phyloP scores from a whole-genome alignment of 352 stramenopile genomes.

The Ophiocytium majus region DNA sequence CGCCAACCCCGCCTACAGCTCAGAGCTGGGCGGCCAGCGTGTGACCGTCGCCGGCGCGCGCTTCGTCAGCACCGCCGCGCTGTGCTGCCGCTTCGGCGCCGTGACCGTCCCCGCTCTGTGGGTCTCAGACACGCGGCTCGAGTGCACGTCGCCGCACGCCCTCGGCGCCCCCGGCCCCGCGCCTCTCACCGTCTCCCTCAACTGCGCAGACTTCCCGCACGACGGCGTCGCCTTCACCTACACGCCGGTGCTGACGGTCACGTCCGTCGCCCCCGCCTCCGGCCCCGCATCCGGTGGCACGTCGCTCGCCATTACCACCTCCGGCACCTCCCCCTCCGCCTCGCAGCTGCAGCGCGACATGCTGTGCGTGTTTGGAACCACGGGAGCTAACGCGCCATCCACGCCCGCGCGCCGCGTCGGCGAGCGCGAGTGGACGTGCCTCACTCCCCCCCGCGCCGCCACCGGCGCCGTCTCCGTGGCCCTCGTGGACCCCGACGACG shows the following conservation, averaged over 20 bases:
- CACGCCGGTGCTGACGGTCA: not conserved
- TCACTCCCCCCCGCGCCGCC: not conserved
- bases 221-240: slow-evolving; percentile 6
- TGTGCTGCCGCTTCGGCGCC: slow-evolving; percentile 42
- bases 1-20: slow-evolving; percentile 42
- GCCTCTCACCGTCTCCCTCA: not conserved
- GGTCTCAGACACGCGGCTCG: slow-evolving; percentile 36
- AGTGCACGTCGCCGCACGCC: slow-evolving; percentile 28
- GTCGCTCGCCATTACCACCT: not conserved
- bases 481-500: not conserved
- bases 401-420: not conserved
- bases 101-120: slow-evolving; percentile 37
- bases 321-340: not conserved
- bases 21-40: slow-evolving; percentile 44
- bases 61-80: slow-evolving; percentile 23
- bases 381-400: too few relatives aligned
- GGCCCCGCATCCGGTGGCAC: slow-evolving; percentile 31
- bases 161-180: not conserved
- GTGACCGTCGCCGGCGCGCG: slow-evolving; percentile 34
- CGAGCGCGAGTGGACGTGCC: not conserved
- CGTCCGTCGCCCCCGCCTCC: slow-evolving; percentile 18
- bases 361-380: not conserved
- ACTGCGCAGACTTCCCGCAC: not conserved
- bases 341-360: not conserved
- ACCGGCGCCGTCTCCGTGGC: not conserved